Conservation (phyloP, 805 yeast genomes). For the Phaffomyces antillensis region DNA sequence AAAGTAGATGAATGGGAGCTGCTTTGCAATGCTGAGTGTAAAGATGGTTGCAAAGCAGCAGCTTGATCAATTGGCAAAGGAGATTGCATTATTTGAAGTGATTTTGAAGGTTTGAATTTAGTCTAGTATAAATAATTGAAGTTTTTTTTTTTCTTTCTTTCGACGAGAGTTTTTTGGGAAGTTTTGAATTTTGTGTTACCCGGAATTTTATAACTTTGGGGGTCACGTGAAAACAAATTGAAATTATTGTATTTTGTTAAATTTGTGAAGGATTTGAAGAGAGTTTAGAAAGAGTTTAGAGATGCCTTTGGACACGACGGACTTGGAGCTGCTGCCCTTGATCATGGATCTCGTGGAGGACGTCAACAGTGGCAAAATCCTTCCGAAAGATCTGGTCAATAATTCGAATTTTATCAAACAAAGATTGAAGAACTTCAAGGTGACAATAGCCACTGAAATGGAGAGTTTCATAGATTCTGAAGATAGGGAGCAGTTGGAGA, state of each 20-base stretch:
- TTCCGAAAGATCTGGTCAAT: constrained; percentile 38
- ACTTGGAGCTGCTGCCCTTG: constrained; percentile 33
- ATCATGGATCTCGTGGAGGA: constrained; percentile 34
- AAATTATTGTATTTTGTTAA: too few species aligned
- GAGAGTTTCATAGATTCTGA: constrained; percentile 2
- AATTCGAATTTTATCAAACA: constrained; percentile 31
- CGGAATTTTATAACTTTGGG: too few species aligned
- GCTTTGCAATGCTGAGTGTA: not conserved
- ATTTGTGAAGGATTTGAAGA: too few species aligned
- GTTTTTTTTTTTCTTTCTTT: not conserved
- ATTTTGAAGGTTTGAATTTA: too few species aligned
- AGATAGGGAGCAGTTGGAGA: constrained; percentile 1
- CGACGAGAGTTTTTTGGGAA: not conserved
- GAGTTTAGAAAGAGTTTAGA: too few species aligned
- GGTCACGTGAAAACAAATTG: too few species aligned
- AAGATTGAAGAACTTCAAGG: constrained; percentile 3
- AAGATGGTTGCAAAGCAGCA: constrained; percentile 6
- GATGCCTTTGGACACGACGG: not conserved
- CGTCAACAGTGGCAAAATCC: constrained; percentile 30
- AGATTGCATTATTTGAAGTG: constrained; percentile 1
- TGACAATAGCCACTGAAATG: constrained; percentile 1
- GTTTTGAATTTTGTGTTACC: not conserved
- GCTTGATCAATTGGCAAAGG: constrained; percentile 10
- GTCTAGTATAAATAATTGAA: not conserved
- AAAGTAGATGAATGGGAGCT: constrained; percentile 2